A percentile compares a stretch with the other conserved stretches of the same genome.
Evolutionary conservation across 106 monocot genomes (phyloP).

Genomic region (Platanthera zijinensis): DNA sequence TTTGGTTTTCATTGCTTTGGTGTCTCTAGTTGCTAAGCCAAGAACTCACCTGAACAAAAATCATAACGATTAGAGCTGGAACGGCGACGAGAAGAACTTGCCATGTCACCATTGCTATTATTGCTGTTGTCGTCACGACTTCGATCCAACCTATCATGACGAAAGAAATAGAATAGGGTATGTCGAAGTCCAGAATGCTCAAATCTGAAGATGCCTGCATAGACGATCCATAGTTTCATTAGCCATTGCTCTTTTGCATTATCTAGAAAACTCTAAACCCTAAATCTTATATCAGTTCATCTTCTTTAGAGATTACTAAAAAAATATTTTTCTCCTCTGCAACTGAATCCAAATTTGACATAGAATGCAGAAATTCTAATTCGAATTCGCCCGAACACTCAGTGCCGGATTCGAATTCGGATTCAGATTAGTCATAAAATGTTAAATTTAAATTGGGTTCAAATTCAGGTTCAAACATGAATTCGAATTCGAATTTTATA

Average conservation of each 20-base stretch:
- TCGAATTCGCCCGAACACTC: no score
- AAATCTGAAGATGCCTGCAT: constrained; percentile 69
- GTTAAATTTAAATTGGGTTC: no score
- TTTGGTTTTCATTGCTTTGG: neutral
- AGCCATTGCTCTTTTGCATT: neutral
- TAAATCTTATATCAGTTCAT: neutral
- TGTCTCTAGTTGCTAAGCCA: neutral
- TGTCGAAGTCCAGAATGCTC: constrained; percentile 64
- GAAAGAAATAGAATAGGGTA: constrained; percentile 48
- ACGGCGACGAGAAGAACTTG: constrained; percentile 49
- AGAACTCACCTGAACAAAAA: constrained; percentile 41
- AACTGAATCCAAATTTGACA: no score
- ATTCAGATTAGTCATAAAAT: no score
- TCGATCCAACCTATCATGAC: constrained; percentile 34
- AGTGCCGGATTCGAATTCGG: no score
- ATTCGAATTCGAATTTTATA: no score
- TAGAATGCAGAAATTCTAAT: no score
- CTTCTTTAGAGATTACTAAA: no score
- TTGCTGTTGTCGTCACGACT: constrained; percentile 18
- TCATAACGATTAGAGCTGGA: constrained; percentile 25
- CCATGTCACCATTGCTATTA: constrained; percentile 65
- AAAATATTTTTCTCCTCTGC: no score
- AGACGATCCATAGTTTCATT: neutral
- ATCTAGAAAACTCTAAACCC: neutral
- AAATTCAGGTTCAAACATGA: no score